phyloP scores from a whole-genome alignment of 768 basidiomycete species.

The Crepidotus variabilis region DNA sequence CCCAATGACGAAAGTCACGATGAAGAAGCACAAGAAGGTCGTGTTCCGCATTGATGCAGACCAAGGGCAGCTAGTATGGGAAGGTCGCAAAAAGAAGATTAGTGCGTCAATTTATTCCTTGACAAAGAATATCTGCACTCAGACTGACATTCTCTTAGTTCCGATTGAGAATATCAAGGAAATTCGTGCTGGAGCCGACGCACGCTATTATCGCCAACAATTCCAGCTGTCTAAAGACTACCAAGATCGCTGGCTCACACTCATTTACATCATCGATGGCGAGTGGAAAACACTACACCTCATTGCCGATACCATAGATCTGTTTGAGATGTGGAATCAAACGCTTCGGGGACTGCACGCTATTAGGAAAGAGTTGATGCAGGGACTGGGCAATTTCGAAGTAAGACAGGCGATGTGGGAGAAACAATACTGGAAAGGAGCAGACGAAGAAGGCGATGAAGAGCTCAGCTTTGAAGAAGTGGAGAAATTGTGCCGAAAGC shows the following conservation, averaged over 20 bases:
- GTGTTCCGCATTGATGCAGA: conserved; percentile 75
- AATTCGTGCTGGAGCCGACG: conserved; percentile 73
- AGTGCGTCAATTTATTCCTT: conserved; percentile 42
- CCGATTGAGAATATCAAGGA: conserved; percentile 84
- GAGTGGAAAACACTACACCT: conserved; percentile 86
- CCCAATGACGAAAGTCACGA: conserved; percentile 80
- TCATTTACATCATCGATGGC: conserved; percentile 77
- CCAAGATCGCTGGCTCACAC: conserved; percentile 81
- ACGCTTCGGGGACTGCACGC: conserved; percentile 66
- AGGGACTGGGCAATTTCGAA: conserved; percentile 63
- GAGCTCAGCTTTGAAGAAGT: conserved; percentile 72
- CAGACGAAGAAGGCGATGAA: conserved; percentile 58
- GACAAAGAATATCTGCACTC: background rate
- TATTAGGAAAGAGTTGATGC: conserved; percentile 73
- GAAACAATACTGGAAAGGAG: conserved; percentile 79
- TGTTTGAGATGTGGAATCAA: conserved; percentile 52
- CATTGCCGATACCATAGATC: conserved; percentile 59
- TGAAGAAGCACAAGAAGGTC: conserved; percentile 69
- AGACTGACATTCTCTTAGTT: no score
- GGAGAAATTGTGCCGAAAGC: conserved; percentile 62
- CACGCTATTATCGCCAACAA: conserved; percentile 71
- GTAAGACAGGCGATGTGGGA: conserved; percentile 78
- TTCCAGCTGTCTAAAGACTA: conserved; percentile 65
- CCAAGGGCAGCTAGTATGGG: conserved; percentile 76
- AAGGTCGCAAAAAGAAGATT: conserved; percentile 65